Evolutionary conservation across 1,284 basidiomycete species (phyloP), one percentile per base, ranked within the genome.

Genomic region (Schizophyllum amplum): DNA sequence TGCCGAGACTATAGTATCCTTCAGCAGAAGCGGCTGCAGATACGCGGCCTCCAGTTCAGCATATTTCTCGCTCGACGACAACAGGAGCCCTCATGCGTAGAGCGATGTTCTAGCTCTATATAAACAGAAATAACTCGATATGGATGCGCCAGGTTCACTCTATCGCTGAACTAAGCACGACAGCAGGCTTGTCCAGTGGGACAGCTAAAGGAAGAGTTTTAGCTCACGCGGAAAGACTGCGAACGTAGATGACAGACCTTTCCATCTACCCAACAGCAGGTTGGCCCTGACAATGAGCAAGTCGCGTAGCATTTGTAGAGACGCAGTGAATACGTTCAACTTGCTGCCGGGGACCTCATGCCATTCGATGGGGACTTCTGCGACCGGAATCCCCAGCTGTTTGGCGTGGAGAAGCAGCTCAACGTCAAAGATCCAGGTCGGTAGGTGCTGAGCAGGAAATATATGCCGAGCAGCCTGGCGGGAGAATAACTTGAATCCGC

Each of bases 341-440:
- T 98, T 97, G 75, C 90, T 93, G 42, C 94, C 94, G 0, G 84
- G 80, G 0, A 97, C 89, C 69, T 97, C 94, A 59, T 92, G 85
- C 94, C 94, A 98, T 62, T 87, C 82, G 21, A 97, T 87, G 0
- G 92, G 82, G 2, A 96, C 90, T 68, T 98, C 94, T 4, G 73
- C 80, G 2, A 94, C 86, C 2, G 92, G 88, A 65, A 92, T 84
- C 48, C 73, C 66, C 33, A 87, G 72, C 65, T 86, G 79, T 64
- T 91, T 86, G 6, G 94, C 92, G 20, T 95, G 79, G n/a, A 96
- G 76, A n/a, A 97, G 76, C 1, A 97, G 79, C 68, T 97, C 94
- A 55, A 96, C 94, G 69, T 97, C 94, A 66, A 97, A 97, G 66
- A 96, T 94, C 94, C 94, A 97, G 0, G 88, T 88, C 11, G 84